phyloP scores from a whole-genome alignment of 225 moss, liverwort and hornwort species.

The Straminergon stramineum region DNA sequence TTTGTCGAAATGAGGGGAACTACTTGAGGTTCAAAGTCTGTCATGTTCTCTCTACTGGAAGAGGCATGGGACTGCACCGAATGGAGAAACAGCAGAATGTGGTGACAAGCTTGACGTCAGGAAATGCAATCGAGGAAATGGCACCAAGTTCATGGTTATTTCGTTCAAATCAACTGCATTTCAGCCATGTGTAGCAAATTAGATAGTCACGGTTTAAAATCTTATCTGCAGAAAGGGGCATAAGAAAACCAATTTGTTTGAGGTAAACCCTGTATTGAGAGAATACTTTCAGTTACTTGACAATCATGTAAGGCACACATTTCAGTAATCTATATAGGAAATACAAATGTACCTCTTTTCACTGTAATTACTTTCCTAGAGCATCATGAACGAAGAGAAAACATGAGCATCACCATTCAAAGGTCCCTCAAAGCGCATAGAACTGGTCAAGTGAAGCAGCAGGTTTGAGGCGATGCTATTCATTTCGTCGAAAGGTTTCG shows the following conservation, averaged over 20 bases:
- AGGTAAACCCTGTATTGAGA: background rate
- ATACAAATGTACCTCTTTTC: background rate
- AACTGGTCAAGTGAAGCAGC: slow-evolving; percentile 82
- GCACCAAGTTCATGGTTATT: slow-evolving; percentile 86
- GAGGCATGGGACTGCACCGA: slow-evolving; percentile 24
- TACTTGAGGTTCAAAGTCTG: background rate
- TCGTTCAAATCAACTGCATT: slow-evolving; percentile 85
- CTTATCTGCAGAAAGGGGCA: background rate
- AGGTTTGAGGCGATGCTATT: slow-evolving; percentile 72
- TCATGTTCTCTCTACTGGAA: background rate
- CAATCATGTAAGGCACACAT: background rate
- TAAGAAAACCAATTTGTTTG: background rate
- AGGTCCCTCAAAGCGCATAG: slow-evolving; percentile 81
- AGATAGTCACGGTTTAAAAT: background rate
- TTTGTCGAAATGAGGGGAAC: background rate
- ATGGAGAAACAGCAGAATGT: slow-evolving; percentile 20
- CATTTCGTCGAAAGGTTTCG: slow-evolving; percentile 81
- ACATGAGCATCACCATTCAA: slow-evolving; percentile 52
- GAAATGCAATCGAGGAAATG: slow-evolving; percentile 87
- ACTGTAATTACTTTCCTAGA: background rate
- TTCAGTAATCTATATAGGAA: background rate
- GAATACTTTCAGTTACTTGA: background rate
- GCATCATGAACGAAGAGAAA: background rate
- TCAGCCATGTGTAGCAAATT: background rate
- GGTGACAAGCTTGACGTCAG: slow-evolving; percentile 80